Evolutionary conservation across 352 stramenopile species (phyloP), one percentile per base, ranked within the genome.

Genomic region (Phytophthora megakarya): DNA sequence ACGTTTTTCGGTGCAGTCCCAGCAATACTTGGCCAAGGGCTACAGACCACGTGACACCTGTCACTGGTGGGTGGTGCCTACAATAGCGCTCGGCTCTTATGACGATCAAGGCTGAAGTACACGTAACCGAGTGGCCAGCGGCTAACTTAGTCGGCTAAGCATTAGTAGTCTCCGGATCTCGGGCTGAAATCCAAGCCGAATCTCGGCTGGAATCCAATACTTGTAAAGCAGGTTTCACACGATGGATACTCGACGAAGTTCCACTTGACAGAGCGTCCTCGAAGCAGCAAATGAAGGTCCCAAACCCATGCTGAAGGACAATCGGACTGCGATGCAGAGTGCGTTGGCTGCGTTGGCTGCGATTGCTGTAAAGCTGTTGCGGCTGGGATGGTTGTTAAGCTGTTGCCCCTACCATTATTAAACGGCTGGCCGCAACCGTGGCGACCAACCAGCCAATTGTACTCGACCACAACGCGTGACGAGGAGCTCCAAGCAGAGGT

Each of bases 371-470:
- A n/a, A n/a, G n/a, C n/a, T n/a, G n/a, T n/a, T n/a, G n/a, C n/a
- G n/a, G n/a, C n/a, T n/a, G n/a, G n/a, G n/a, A n/a, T n/a, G n/a
- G n/a, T n/a, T n/a, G n/a, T n/a, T n/a, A n/a, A n/a, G n/a, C n/a
- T n/a, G n/a, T n/a, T n/a, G n/a, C n/a, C n/a, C n/a, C n/a, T n/a
- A n/a, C n/a, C n/a, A n/a, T n/a, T n/a, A n/a, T n/a, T n/a, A 33
- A 35, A 35, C 30, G 10, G 30, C 30, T 35, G 30, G 2, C 10
- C 3, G 8, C 10, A 11, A 32, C 5, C 26, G 26, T 32, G 26
- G 4, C 26, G 26, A 32, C 5, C 26, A 7, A 12, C 35, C 25
- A 45, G 33, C 58, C 58, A 66, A 66, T 66, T 28, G 49, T 15
- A 22, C 11, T 11, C 40, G 30, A 10, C 32, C 58, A 46, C 10